phyloP scores from a whole-genome alignment of 2,329 filamentous ascomycete genomes.

The Trichoderma guizhouense region DNA sequence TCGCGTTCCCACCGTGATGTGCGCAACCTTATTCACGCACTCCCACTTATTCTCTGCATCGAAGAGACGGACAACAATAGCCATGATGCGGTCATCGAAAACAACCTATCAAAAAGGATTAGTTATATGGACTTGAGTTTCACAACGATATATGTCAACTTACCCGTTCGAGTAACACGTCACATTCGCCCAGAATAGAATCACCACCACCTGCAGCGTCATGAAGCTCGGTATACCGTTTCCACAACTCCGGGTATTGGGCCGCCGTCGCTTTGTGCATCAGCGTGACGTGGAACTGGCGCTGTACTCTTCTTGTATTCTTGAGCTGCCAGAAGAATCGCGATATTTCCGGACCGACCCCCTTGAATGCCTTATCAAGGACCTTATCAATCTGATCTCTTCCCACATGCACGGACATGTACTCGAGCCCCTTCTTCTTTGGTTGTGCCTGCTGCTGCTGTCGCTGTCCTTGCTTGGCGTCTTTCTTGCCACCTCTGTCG shows the following conservation, averaged over 20 bases:
- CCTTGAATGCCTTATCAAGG: conserved; percentile 68
- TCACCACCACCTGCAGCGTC: conserved; percentile 32
- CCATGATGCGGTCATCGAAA: conserved; percentile 86
- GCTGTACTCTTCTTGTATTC: conserved; percentile 70
- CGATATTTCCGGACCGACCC: conserved; percentile 41
- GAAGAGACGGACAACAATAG: conserved; percentile 75
- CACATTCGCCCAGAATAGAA: conserved; percentile 56
- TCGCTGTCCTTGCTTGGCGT: conserved; percentile 22
- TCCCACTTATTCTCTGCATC: conserved; percentile 57
- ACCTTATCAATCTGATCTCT: conserved; percentile 44
- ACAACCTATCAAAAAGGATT: conserved; percentile 54
- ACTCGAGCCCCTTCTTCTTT: conserved; percentile 53
- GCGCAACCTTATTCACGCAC: conserved; percentile 74
- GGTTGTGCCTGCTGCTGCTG: conserved; percentile 29
- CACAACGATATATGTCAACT: conserved; percentile 35
- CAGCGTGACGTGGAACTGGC: conserved; percentile 89
- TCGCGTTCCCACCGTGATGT: conserved; percentile 86
- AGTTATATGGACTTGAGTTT: conserved; percentile 11
- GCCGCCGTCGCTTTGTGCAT: conserved; percentile 70
- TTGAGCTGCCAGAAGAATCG: conserved; percentile 72
- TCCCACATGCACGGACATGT: conserved; percentile 52
- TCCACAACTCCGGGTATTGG: conserved; percentile 69
- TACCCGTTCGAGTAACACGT: conserved; percentile 60
- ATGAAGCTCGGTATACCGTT: conserved; percentile 64
- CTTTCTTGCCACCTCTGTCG: conserved; percentile 43